phyloP scores from a whole-genome alignment of 1,284 basidiomycete species.

The Ustilago nuda region DNA sequence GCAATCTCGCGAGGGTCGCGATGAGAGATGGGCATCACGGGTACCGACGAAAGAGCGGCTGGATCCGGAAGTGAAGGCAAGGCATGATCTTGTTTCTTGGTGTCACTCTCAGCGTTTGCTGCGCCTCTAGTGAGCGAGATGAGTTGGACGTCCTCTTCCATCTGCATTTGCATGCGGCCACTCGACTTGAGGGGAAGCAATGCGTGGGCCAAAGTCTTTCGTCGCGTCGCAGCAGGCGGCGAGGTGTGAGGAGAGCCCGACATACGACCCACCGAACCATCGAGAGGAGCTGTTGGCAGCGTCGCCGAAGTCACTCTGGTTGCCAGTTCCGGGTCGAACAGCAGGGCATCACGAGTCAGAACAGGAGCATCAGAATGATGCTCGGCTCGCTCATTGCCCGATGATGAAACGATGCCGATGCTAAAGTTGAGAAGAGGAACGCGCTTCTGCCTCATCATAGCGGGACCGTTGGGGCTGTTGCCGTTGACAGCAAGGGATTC shows the following conservation, averaged over 20 bases:
- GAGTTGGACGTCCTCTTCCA: conserved; percentile 8
- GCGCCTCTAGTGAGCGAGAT: conserved; percentile 8
- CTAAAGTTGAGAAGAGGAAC: conserved; percentile 41
- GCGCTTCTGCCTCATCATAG: conserved; percentile 34
- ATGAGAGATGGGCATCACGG: conserved; percentile 5
- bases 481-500: conserved; percentile 3
- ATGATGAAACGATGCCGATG: conserved; percentile 31
- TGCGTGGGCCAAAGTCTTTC: conserved; percentile 22
- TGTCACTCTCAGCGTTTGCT: conserved; percentile 6
- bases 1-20: conserved; percentile 30
- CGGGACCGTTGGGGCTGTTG: conserved; percentile 4
- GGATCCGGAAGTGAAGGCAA: conserved; percentile 16
- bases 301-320: conserved; percentile 18
- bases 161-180: conserved; percentile 20
- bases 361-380: conserved; percentile 22
- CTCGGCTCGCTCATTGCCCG: conserved; percentile 23
- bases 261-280: conserved; percentile 2
- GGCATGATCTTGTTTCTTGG: conserved; percentile 8
- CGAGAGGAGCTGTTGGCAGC: background rate
- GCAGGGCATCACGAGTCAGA: conserved; percentile 43
- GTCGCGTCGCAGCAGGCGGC: conserved; percentile 14
- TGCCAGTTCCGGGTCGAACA: conserved; percentile 48
- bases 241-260: conserved; percentile 16
- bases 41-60: background rate
- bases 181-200: conserved; percentile 26